phyloP scores from a whole-genome alignment of 2,329 filamentous ascomycete genomes.

The Chaetomiaceae sp. region DNA sequence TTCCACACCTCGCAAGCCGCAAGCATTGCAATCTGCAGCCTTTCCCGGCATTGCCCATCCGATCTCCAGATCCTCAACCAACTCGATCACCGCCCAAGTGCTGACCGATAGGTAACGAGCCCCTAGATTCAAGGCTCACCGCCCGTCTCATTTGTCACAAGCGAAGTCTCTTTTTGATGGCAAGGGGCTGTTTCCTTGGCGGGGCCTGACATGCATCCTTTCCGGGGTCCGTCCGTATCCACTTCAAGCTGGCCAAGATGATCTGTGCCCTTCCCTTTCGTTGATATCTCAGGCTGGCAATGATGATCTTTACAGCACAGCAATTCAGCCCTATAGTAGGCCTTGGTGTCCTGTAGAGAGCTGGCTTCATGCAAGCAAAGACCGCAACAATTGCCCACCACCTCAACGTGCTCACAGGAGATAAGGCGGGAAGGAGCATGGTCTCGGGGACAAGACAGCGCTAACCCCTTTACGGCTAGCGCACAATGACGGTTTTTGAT shows the following conservation, averaged over 20 bases:
- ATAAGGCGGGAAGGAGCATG: conserved; percentile 4
- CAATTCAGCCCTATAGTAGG: too few relatives aligned
- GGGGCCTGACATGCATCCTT: background rate
- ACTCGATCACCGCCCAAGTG: background rate
- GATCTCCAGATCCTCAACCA: background rate
- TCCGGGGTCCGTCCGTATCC: background rate
- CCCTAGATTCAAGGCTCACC: conserved; percentile 4
- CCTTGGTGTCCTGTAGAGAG: too few relatives aligned
- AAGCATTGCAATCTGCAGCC: background rate
- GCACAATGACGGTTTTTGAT: background rate
- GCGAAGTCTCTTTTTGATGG: conserved; percentile 3
- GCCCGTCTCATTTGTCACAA: conserved; percentile 3
- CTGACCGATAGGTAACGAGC: background rate
- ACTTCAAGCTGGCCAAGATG: background rate
- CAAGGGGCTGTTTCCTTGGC: conserved; percentile 2
- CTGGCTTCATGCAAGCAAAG: too few relatives aligned
- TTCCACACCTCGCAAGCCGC: too few relatives aligned
- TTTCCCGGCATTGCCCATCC: background rate
- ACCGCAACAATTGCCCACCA: background rate
- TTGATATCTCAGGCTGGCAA: too few relatives aligned
- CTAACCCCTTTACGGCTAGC: conserved; percentile 5
- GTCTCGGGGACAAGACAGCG: background rate
- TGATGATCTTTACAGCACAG: too few relatives aligned
- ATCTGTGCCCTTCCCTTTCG: background rate
- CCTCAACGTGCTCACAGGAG: background rate